Evolutionary conservation across 345 rosid genomes (phyloP), one percentile per base, ranked within the genome.

Genomic region (Acer yangbiense): DNA sequence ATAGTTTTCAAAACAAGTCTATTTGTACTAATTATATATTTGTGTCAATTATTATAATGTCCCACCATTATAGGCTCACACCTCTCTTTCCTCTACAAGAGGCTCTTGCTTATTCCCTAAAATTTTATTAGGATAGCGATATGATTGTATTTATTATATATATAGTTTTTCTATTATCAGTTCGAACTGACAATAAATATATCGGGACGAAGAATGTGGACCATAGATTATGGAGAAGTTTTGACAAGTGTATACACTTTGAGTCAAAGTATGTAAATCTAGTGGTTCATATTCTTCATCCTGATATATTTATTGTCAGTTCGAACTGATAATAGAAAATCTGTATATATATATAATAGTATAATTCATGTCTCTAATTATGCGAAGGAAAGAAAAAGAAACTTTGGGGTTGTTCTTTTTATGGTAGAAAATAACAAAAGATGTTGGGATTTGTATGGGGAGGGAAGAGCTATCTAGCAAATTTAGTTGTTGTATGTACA

Each of bases 11-110:
- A 32, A n/a, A 9, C 63, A 11, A 58, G 6, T 18, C 25, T 58
- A 57, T 18, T 6, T 18, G 63, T 18, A 58, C 7, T n/a, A 3
- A 20, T 18, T n/a, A 7, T 60, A 20, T 21, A 60, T 3, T 43
- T 55, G 75, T 75, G 78, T 63, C 73, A 68, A 44, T 78, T 74
- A 74, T 68, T 55, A 75, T n/a, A 66, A 35, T 75, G 76, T 69
- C 84, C 84, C 82, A 77, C 86, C 71, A 54, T 48, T 72, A 68
- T 44, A 75, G 66, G 77, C 68, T 76, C 62, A n/a, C 82, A 17
- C 23, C 32, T 25, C 20, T 50, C 50, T 52, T 52, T 8, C 20
- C 68, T 21, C 57, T 62, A 9, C 76, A 72, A 1, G 27, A 41
- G 18, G 14, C 71, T 68, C 32, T 77, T 62, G 44, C 63, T 55